Evolutionary conservation across 208 protist species (phyloP), one percentile per base, ranked within the genome.

Genomic region (Acanthamoeba sp.): DNA sequence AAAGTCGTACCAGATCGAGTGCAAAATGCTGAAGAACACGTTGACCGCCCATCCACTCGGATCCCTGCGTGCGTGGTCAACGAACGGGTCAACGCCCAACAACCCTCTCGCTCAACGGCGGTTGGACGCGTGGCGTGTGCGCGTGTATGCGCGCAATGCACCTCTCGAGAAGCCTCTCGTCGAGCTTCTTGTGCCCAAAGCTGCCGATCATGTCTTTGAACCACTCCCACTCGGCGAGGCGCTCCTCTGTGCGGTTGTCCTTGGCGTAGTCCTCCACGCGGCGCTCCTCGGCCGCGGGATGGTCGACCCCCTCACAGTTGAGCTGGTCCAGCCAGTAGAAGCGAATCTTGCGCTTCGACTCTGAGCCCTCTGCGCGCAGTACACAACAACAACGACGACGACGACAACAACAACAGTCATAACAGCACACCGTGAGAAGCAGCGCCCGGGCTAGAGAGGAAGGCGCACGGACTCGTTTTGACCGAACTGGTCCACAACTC

Each of bases 241-340:
- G 69, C 32, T 32, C 24, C 4, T 78, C 69, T 2, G n/a, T 78
- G 14, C 34, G 24, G 36, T 78, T 78, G 24, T 78, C 34, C 4
- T 38, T 7, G 20, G 38, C 69, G 18, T 78, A 78, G 69, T 78
- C 69, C 18, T 42, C n/a, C 69, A 78, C 69, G 10, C 34, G 69
- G 6, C 69, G 69, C 34, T 42, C 7, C 69, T 45, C 18, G 69
- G 69, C 36, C 10, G 24, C 36, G 4, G 69, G 69, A 38, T 78
- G 69, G 34, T 78, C 36, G 18, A 78, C 69, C 16, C 69, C 69
- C 34, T 78, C 69, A n/a, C 69, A 78, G 36, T 78, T 78, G 16
- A 78, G 20, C 34, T 78, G 10, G 36, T 78, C 69, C 36, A 78
- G 69, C 69, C 69, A 78, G 34, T 78, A 78, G n/a, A 78, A 78